Base-by-base conservation (phyloP, 768 basidiomycete genomes). In the Vararia minispora region DNA sequence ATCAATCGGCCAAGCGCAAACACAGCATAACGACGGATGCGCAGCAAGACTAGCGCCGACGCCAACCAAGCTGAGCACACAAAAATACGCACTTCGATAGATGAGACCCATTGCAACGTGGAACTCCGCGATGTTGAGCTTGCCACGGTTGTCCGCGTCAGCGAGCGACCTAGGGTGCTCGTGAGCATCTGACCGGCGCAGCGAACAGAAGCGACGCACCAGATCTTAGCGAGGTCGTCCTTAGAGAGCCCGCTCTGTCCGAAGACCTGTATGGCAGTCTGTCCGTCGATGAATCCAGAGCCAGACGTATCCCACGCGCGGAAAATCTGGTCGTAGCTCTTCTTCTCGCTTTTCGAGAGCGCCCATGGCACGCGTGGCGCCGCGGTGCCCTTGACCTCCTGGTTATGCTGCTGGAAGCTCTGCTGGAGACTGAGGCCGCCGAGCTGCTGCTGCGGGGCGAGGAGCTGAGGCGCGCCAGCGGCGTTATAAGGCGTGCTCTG, bases 51-150 rank as follows among this genome's bases (percentile, higher is more conserved):
- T n/a, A n/a, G n/a, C n/a, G n/a, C n/a, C n/a, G n/a, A n/a, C n/a
- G n/a, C n/a, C n/a, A n/a, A n/a, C n/a, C 13, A 27, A 28, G 33
- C 11, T 11, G n/a, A 11, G 8, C 5, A 18, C 40, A 20, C 16
- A 36, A 20, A 32, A 35, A 44, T 20, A 74, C 86, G 50, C 63
- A 97, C 94, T 72, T 54, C 95, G 79, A 61, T 91, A 97, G 52
- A 99, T 98, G 39, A 98, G 66, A 37, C 87, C 90, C 94, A 99
- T 99, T 0, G 95, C 95, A 42, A 97, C 86, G 55, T 98, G 90
- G 57, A 99, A 99, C 56, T 98, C 95, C 11, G 87, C 83, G 20
- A 94, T 65, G 49, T 95, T 97, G 33, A 98, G 74, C 58, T 91
- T 95, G 17, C 95, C 95, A 17, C 90, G 79, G 59, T 98, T 89